phyloP scores from a whole-genome alignment of 192 early-diverging fungal species.

The Allomyces arbusculus region DNA sequence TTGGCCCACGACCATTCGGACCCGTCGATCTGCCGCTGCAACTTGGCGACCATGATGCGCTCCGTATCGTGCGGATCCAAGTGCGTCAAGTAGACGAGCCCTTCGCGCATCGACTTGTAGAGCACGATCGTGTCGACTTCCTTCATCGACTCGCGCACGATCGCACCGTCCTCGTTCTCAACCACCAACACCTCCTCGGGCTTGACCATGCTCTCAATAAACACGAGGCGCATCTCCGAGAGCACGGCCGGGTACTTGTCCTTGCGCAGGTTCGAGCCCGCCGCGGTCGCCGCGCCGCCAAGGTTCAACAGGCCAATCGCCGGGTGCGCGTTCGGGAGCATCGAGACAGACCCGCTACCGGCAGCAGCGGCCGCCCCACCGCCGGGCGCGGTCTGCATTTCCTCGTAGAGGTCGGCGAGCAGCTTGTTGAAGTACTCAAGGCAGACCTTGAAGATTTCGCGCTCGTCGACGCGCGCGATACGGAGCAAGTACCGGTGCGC shows the following conservation, averaged over 20 bases:
- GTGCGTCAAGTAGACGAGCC: constrained; percentile 91
- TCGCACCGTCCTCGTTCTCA: constrained; percentile 98
- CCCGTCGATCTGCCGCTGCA: constrained; percentile 85
- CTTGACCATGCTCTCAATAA: constrained; percentile 98
- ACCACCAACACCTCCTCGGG: constrained; percentile 96
- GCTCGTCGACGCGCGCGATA: constrained; percentile 79
- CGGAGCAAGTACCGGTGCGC: constrained; percentile 81
- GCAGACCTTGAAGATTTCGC: constrained; percentile 94
- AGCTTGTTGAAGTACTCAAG: constrained; percentile 94
- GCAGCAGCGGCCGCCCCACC: constrained; percentile 15
- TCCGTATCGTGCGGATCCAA: constrained; percentile 87
- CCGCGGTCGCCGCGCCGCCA: constrained; percentile 16
- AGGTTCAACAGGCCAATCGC: constrained; percentile 39
- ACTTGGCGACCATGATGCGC: constrained; percentile 84
- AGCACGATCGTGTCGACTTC: constrained; percentile 94
- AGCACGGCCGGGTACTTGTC: constrained; percentile 70
- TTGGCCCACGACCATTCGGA: constrained; percentile 95
- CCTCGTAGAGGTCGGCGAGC: constrained; percentile 78
- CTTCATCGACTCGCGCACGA: constrained; percentile 90
- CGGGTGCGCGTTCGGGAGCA: background rate
- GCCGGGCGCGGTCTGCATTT: constrained; percentile 36
- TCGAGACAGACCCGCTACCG: background rate
- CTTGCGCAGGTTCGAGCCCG: constrained; percentile 31
- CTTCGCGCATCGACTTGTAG: constrained; percentile 97
- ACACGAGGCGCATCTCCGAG: constrained; percentile 62